These are phyloP conservation scores for Gentiana macrophylla DNA, from an alignment of 257 asterid species.

Conservation along the genomic window DNA sequence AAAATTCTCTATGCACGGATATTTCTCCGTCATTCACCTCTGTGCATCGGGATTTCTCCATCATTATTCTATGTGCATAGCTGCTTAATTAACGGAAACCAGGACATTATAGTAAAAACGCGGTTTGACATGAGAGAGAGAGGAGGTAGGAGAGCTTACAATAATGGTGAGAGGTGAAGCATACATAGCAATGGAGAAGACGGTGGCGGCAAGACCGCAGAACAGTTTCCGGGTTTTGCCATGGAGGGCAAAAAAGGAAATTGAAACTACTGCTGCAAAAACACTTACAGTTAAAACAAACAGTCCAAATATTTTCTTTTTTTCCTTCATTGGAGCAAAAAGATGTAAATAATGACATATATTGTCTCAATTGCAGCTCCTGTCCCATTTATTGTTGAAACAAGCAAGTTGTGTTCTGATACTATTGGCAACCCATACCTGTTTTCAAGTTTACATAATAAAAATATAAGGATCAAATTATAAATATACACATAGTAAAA, in stretches of 20 bases:
- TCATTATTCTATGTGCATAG: neutral
- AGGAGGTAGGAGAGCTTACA: slow-evolving; percentile 25
- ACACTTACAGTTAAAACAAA: slow-evolving; percentile 28
- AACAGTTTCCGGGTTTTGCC: slow-evolving; percentile 27
- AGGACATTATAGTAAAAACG: no score
- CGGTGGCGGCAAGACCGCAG: slow-evolving; percentile 51
- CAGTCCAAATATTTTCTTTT: slow-evolving; percentile 43
- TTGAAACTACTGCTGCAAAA: slow-evolving; percentile 43
- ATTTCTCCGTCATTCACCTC: no score
- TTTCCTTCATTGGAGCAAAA: slow-evolving; percentile 60
- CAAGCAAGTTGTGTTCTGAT: no score
- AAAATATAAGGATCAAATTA: no score
- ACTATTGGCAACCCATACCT: no score
- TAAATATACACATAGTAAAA: no score
- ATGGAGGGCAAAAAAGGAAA: slow-evolving; percentile 45
- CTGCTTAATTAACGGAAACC: no score
- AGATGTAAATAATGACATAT: slow-evolving; percentile 48
- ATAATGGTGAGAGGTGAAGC: slow-evolving; percentile 69
- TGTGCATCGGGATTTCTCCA: neutral
- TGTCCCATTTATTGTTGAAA: slow-evolving; percentile 45
- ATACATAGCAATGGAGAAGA: slow-evolving; percentile 71
- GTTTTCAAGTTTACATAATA: no score
- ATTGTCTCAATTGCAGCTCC: slow-evolving; percentile 51
- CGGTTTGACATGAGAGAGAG: neutral
- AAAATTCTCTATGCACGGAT: no score